A percentile compares a stretch with the other conserved stretches of the same genome.
Evolutionary conservation across 1,139 yeast genomes (phyloP).

Genomic region (Yamadazyma sp.): DNA sequence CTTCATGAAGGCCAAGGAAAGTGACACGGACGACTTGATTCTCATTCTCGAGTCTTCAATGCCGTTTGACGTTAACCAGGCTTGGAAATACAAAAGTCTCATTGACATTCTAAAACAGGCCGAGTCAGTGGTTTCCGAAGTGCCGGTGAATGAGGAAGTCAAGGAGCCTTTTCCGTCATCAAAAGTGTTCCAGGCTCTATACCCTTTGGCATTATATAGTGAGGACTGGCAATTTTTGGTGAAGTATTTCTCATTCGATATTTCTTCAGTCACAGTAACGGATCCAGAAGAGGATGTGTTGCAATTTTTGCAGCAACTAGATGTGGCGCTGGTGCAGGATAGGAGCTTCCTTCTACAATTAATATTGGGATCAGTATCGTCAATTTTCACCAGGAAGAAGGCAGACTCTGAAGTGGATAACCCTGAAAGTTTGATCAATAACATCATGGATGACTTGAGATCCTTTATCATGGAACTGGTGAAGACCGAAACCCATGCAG

Average conservation of each 20-base stretch:
- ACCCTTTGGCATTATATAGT: slow-evolving; percentile 19
- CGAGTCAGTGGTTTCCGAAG: background rate
- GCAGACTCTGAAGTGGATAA: slow-evolving; percentile 21
- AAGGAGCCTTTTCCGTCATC: slow-evolving; percentile 3
- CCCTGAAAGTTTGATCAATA: slow-evolving; percentile 20
- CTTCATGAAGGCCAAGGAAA: slow-evolving; percentile 14
- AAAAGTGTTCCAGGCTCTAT: slow-evolving; percentile 19
- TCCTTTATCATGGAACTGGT: slow-evolving; percentile 22
- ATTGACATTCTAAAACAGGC: slow-evolving; percentile 20
- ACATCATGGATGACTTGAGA: slow-evolving; percentile 25
- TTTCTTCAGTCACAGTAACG: slow-evolving; percentile 30
- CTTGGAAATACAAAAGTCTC: slow-evolving; percentile 40
- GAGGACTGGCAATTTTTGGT: slow-evolving; percentile 29
- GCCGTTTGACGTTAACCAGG: slow-evolving; percentile 20
- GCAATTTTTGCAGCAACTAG: slow-evolving; percentile 24
- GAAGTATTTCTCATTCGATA: slow-evolving; percentile 40
- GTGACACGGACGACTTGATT: slow-evolving; percentile 19
- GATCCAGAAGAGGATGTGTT: slow-evolving; percentile 17
- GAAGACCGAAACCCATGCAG: slow-evolving; percentile 18
- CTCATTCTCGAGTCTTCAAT: slow-evolving; percentile 21
- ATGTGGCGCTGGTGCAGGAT: slow-evolving; percentile 20
- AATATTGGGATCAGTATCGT: slow-evolving; percentile 27
- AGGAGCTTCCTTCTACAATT: slow-evolving; percentile 24
- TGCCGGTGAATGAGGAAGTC: background rate
- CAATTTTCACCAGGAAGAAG: slow-evolving; percentile 18